phyloP scores from a whole-genome alignment of 495 filamentous ascomycete species.

The Penicillium lagena region DNA sequence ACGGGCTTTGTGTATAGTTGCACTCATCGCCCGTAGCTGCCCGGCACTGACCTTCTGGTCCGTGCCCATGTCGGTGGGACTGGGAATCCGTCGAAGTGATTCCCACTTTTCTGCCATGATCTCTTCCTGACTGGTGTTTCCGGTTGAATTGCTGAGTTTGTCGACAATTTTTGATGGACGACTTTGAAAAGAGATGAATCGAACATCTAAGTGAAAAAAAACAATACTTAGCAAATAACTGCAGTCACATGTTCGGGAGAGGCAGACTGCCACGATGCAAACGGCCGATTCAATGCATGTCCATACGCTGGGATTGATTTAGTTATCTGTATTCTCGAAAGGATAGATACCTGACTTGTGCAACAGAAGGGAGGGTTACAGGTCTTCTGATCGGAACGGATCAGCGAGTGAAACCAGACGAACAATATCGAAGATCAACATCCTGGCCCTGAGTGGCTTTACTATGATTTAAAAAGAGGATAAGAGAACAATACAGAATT shows the following conservation, averaged over 20 bases:
- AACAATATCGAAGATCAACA: slow-evolving; percentile 22
- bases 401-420: slow-evolving; percentile 18
- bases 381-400: slow-evolving; percentile 14
- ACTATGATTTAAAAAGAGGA: neutral
- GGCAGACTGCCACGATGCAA: slow-evolving; percentile 26
- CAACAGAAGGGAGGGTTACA: slow-evolving; percentile 1
- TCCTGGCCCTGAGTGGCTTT: slow-evolving; percentile 8
- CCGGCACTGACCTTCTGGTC: neutral
- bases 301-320: slow-evolving; percentile 27
- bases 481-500: slow-evolving; percentile 16
- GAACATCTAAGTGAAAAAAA: too few relatives aligned
- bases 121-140: slow-evolving; percentile 7
- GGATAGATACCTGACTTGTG: neutral
- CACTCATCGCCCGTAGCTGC: neutral
- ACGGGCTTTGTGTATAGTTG: neutral
- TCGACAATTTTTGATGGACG: slow-evolving; percentile 14
- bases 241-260: slow-evolving; percentile 30
- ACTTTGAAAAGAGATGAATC: slow-evolving; percentile 26
- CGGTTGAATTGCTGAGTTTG: slow-evolving; percentile 1
- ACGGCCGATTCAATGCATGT: slow-evolving; percentile 31
- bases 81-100: slow-evolving; percentile 9
- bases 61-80: neutral
- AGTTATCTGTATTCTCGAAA: slow-evolving; percentile 10
- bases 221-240: too few relatives aligned
- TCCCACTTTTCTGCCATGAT: slow-evolving; percentile 6